Conservation (phyloP, 345 rosid genomes). For the Salix suchowensis region DNA sequence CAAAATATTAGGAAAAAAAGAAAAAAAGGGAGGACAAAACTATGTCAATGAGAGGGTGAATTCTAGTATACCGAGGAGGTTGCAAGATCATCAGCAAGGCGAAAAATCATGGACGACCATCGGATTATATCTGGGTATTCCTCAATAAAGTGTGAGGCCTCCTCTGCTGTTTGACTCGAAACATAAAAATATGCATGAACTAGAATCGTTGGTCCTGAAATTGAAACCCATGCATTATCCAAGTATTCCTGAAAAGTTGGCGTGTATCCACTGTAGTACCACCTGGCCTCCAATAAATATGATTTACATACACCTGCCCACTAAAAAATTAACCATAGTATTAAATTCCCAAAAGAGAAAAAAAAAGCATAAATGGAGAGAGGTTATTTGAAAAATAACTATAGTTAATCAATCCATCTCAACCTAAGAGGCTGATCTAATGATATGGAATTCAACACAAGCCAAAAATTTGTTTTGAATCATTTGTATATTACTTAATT, state of each 20-base stretch:
- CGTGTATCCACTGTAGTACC: slow-evolving; percentile 32
- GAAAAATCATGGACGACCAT: slow-evolving; percentile 27
- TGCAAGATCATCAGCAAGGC: slow-evolving; percentile 11
- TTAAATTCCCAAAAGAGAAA: too few relatives aligned
- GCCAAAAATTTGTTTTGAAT: too few relatives aligned
- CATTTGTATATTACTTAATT: too few relatives aligned
- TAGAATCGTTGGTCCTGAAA: slow-evolving; percentile 16
- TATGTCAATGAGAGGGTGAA: too few relatives aligned
- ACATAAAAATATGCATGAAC: slow-evolving; percentile 19
- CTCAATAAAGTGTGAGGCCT: slow-evolving; percentile 7
- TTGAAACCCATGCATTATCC: slow-evolving; percentile 37
- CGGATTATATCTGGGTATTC: slow-evolving; percentile 10
- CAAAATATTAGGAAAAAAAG: too few relatives aligned
- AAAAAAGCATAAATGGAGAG: too few relatives aligned
- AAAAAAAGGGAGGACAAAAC: too few relatives aligned
- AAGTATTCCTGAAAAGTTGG: slow-evolving; percentile 41
- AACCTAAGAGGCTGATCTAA: too few relatives aligned
- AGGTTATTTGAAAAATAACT: too few relatives aligned
- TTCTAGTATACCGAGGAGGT: background rate
- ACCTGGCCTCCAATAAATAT: slow-evolving; percentile 39
- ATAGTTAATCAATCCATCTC: too few relatives aligned
- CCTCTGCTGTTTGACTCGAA: slow-evolving; percentile 12
- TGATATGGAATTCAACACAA: too few relatives aligned
- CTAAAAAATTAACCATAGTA: background rate
- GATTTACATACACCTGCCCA: slow-evolving; percentile 19